Evolutionary conservation across 768 basidiomycete species (phyloP).

Genomic region (Termitomyces sp.): DNA sequence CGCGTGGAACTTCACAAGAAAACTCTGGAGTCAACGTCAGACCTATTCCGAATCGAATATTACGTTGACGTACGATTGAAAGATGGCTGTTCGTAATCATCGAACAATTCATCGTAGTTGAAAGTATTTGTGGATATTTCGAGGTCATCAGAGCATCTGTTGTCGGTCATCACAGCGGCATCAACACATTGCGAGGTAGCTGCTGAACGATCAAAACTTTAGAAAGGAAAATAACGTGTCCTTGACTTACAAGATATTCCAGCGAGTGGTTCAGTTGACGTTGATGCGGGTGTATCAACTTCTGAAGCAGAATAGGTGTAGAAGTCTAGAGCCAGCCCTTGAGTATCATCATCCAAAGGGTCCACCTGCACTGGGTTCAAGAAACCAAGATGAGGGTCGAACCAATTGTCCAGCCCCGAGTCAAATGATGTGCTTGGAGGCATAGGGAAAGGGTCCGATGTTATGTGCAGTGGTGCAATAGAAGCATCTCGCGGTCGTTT

Average conservation of each 20-base stretch:
- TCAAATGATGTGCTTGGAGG: not conserved
- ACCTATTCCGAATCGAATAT: not conserved
- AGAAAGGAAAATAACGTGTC: not conserved
- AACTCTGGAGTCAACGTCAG: not conserved
- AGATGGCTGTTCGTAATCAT: conserved; percentile 3
- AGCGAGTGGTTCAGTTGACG: not conserved
- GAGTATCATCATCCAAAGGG: conserved; percentile 12
- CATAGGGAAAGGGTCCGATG: conserved; percentile 26
- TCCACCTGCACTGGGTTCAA: conserved; percentile 12
- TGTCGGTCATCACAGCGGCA: not conserved
- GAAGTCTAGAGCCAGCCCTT: not conserved
- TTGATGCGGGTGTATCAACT: not conserved
- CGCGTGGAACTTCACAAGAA: no score
- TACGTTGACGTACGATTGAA: not conserved
- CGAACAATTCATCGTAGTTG: conserved; percentile 7
- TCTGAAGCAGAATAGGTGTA: conserved; percentile 1
- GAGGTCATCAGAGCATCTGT: no score
- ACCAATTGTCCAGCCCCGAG: conserved; percentile 28
- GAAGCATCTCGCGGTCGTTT: conserved; percentile 22
- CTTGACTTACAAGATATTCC: not conserved
- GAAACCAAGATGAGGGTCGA: conserved; percentile 21
- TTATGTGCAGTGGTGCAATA: conserved; percentile 18
- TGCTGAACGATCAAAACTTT: not conserved
- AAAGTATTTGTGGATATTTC: not conserved
- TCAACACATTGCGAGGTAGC: not conserved